Percentiles rank a stretch among this genome's conserved stretches.
These are phyloP conservation scores for Quercus gilva DNA, from an alignment of 306 rosid genomes.

Conservation along the genomic window DNA sequence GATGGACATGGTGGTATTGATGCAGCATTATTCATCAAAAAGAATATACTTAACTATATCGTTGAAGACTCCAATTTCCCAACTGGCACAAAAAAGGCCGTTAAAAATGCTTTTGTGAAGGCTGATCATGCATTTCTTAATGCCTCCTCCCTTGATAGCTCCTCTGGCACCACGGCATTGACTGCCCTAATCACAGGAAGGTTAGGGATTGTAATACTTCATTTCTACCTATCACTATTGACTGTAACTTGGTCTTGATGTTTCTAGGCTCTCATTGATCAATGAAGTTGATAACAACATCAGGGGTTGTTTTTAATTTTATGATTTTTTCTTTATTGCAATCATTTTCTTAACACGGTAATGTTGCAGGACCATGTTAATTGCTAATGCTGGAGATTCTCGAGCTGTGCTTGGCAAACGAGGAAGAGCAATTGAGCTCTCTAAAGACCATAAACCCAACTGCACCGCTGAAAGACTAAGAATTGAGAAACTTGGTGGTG, in stretches of 20 bases:
- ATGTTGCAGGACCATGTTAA: conserved; percentile 44
- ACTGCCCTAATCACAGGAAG: conserved; percentile 49
- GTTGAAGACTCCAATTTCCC: conserved; percentile 52
- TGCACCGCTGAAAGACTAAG: conserved; percentile 66
- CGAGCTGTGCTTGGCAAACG: conserved; percentile 67
- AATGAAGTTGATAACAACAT: neutral
- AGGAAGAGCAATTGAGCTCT: conserved; percentile 65
- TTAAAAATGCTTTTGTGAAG: conserved; percentile 48
- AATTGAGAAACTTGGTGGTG: conserved; percentile 73
- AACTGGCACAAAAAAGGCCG: conserved; percentile 40
- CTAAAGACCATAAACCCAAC: conserved; percentile 71
- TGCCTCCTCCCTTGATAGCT: conserved; percentile 49
- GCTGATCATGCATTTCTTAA: conserved; percentile 65
- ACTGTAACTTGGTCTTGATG: neutral
- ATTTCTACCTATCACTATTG: neutral
- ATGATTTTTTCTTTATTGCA: neutral
- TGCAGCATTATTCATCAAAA: conserved; percentile 58
- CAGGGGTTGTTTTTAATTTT: neutral
- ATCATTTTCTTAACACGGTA: neutral
- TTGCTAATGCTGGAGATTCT: conserved; percentile 69
- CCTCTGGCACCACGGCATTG: conserved; percentile 66
- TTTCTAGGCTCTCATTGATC: neutral
- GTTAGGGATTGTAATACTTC: conserved; percentile 23
- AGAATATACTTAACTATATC: conserved; percentile 50
- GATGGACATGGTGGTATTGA: conserved; percentile 77